These are phyloP conservation scores for Nemania serpens DNA, from an alignment of 2,329 filamentous ascomycete species.

Conservation along the genomic window DNA sequence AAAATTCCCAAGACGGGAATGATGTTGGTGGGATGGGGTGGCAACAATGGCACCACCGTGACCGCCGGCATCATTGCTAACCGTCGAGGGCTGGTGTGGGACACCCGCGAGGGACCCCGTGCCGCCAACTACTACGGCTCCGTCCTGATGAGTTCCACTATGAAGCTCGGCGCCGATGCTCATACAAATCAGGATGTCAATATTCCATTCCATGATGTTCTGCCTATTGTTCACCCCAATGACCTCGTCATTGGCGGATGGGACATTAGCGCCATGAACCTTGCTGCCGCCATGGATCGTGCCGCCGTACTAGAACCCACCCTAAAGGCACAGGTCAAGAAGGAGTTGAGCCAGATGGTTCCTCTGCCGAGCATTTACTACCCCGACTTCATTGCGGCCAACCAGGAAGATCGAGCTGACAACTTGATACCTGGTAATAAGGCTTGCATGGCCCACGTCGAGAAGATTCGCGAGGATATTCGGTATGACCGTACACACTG, in stretches of 20 bases:
- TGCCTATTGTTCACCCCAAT: slow-evolving; percentile 97
- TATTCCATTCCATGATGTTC: slow-evolving; percentile 90
- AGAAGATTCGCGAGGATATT: slow-evolving; percentile 91
- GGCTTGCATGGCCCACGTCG: slow-evolving; percentile 84
- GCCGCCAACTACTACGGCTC: slow-evolving; percentile 98
- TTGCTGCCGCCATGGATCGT: slow-evolving; percentile 92
- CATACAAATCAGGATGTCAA: slow-evolving; percentile 89
- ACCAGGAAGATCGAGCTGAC: slow-evolving; percentile 95
- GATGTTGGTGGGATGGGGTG: slow-evolving; percentile 97
- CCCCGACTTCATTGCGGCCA: slow-evolving; percentile 98
- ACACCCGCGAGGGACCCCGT: slow-evolving; percentile 86
- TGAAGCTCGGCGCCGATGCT: slow-evolving; percentile 90
- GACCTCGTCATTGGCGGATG: slow-evolving; percentile 94
- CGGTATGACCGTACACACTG: slow-evolving; percentile 54
- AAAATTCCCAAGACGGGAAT: slow-evolving; percentile 90
- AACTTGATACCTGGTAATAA: slow-evolving; percentile 84
- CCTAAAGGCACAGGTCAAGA: slow-evolving; percentile 84
- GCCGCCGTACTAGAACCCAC: slow-evolving; percentile 94
- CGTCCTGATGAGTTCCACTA: slow-evolving; percentile 93
- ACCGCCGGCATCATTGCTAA: slow-evolving; percentile 98
- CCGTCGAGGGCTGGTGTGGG: slow-evolving; percentile 82
- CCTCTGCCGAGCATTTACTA: slow-evolving; percentile 97
- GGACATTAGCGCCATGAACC: slow-evolving; percentile 92
- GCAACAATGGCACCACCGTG: slow-evolving; percentile 97
- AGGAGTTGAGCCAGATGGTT: slow-evolving; percentile 88